phyloP scores from a whole-genome alignment of 23 red algal species.

The Agarophyton chilense region DNA sequence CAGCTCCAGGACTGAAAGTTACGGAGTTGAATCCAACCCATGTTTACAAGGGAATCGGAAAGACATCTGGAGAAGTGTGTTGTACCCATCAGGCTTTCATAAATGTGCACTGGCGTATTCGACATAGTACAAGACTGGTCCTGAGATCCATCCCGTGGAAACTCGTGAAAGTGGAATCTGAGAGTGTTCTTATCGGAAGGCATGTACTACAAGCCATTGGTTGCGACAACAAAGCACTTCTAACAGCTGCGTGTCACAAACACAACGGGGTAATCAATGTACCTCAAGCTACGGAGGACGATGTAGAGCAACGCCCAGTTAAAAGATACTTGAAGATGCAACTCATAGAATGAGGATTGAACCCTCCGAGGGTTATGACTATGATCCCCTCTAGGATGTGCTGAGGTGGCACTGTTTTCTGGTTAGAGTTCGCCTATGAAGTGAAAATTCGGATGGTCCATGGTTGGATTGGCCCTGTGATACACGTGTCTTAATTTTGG shows the following conservation, averaged over 20 bases:
- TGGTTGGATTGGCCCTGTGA: too few species aligned
- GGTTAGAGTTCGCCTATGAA: too few species aligned
- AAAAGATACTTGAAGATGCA: too few species aligned
- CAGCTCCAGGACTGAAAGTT: too few species aligned
- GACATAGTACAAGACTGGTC: conserved; percentile 25
- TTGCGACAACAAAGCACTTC: conserved; percentile 20
- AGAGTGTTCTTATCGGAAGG: not conserved
- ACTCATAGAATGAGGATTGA: too few species aligned
- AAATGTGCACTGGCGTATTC: conserved; percentile 13
- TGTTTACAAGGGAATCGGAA: not conserved
- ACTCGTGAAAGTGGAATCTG: not conserved
- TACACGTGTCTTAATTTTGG: too few species aligned
- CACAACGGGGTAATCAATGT: conserved; percentile 22
- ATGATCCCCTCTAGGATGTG: too few species aligned
- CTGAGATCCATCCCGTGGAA: not conserved
- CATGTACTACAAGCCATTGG: conserved; percentile 1
- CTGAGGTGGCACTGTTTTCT: too few species aligned
- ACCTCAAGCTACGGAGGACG: not conserved
- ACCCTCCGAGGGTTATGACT: too few species aligned
- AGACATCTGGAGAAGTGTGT: not conserved
- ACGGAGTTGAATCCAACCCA: not conserved
- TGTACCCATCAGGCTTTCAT: too few species aligned
- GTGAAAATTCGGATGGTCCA: too few species aligned
- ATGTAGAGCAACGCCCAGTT: too few species aligned
- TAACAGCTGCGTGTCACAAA: conserved; percentile 30